Percentiles rank a stretch among this genome's conserved stretches.
phyloP scores from a whole-genome alignment of 23 red algal genomes.

The Gracilaria vermiculophylla region DNA sequence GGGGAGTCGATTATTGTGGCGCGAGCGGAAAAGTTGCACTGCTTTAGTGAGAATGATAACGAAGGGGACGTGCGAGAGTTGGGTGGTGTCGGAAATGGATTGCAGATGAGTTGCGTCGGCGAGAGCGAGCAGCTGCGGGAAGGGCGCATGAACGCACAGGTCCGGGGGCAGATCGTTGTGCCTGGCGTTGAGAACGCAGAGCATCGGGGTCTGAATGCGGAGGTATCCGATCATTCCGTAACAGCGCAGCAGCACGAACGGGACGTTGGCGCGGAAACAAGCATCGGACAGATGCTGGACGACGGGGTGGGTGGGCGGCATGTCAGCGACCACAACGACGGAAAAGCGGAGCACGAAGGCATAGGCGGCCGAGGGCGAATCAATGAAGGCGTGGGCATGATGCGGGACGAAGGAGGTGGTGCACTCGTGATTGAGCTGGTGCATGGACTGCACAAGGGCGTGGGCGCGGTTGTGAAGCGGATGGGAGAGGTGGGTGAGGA shows the following conservation, averaged over 20 bases:
- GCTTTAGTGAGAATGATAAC: conserved; percentile 78
- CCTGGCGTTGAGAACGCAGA: conserved; percentile 58
- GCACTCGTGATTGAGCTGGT: conserved; percentile 64
- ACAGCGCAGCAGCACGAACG: conserved; percentile 63
- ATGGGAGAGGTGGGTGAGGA: conserved; percentile 8
- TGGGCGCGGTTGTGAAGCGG: conserved; percentile 38
- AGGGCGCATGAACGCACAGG: conserved; percentile 74
- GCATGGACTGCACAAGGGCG: conserved; percentile 18
- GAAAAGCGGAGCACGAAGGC: conserved; percentile 64
- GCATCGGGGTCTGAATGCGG: conserved; percentile 65
- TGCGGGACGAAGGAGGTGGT: conserved; percentile 11
- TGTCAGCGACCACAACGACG: conserved; percentile 72
- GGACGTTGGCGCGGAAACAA: conserved; percentile 67
- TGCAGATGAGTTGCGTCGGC: conserved; percentile 21
- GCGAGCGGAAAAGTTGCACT: conserved; percentile 10
- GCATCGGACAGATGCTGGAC: conserved; percentile 43
- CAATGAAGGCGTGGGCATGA: conserved; percentile 26
- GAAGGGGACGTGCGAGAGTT: conserved; percentile 70
- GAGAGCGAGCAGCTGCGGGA: conserved; percentile 51
- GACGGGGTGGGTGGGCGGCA: conserved; percentile 23
- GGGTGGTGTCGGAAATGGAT: conserved; percentile 46
- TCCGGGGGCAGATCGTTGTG: conserved; percentile 37
- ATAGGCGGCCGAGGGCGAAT: conserved; percentile 12
- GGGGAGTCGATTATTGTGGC: conserved; percentile 34
- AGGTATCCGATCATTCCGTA: conserved; percentile 80